A percentile compares a stretch with the other conserved stretches of the same genome.
Conservation (phyloP, 768 basidiomycete species). For the Favolaschia claudopus region DNA sequence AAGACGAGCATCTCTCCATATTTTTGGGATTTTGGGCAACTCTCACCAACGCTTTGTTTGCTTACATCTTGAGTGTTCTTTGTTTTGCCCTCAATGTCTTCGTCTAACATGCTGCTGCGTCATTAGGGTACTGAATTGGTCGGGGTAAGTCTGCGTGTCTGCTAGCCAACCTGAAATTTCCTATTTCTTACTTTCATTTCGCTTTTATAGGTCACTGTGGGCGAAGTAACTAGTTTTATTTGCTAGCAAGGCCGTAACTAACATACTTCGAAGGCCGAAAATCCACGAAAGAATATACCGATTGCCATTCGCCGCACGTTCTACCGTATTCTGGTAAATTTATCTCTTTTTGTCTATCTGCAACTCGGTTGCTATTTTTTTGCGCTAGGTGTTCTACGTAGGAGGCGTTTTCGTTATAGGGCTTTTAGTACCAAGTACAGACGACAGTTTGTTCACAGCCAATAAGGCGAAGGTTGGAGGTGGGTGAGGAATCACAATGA, state of each 20-base stretch:
- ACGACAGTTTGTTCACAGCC: constrained; percentile 54
- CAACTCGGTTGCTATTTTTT: background rate
- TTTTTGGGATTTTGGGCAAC: constrained; percentile 80
- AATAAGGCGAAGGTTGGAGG: constrained; percentile 52
- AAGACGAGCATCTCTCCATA: constrained; percentile 55
- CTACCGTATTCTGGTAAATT: constrained; percentile 57
- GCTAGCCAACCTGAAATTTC: no score
- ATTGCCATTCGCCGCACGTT: constrained; percentile 73
- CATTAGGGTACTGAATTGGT: constrained; percentile 72
- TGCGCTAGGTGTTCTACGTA: constrained; percentile 63
- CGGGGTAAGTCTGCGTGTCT: constrained; percentile 68
- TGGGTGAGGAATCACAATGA: background rate
- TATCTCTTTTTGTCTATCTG: constrained; percentile 24
- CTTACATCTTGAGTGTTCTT: constrained; percentile 53
- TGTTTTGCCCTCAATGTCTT: background rate
- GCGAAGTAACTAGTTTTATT: constrained; percentile 44
- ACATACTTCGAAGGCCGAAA: constrained; percentile 60
- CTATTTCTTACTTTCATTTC: background rate
- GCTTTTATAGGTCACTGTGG: constrained; percentile 48
- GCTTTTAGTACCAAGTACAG: constrained; percentile 69
- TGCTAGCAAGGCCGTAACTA: background rate
- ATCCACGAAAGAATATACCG: constrained; percentile 78
- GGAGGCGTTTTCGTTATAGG: constrained; percentile 77
- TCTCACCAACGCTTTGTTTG: constrained; percentile 75
- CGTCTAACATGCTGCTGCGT: no score